phyloP scores from a whole-genome alignment of 331 rosid genomes.

The Quercus lobata region DNA sequence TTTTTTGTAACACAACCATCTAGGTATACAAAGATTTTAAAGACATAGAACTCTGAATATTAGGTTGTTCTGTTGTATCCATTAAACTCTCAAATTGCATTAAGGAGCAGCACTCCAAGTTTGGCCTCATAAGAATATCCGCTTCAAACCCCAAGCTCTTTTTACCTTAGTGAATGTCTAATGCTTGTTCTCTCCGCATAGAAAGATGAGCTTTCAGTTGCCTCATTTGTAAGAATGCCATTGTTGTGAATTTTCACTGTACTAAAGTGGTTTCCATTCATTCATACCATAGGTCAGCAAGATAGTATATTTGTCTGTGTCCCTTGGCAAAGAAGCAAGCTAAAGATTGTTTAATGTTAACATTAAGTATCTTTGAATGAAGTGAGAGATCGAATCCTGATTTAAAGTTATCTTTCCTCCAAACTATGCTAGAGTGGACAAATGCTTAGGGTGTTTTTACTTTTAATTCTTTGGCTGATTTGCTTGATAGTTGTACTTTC shows the following conservation, averaged over 20 bases:
- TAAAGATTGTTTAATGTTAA: neutral
- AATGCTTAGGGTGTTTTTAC: no score
- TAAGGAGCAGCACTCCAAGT: neutral
- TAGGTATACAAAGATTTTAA: neutral
- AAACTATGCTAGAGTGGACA: no score
- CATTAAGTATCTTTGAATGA: neutral
- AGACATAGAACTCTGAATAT: neutral
- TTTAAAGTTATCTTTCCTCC: no score
- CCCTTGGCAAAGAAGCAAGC: neutral
- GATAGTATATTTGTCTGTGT: conserved; percentile 2
- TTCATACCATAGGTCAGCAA: conserved; percentile 1
- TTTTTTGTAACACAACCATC: neutral
- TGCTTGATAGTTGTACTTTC: no score
- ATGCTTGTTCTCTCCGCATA: neutral
- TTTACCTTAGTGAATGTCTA: neutral
- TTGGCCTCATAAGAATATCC: neutral
- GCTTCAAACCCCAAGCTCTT: neutral
- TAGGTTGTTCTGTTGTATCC: neutral
- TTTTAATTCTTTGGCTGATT: no score
- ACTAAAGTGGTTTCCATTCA: neutral
- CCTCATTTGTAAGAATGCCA: neutral
- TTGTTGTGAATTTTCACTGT: neutral
- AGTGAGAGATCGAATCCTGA: no score
- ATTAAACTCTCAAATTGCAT: neutral
- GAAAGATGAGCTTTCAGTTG: neutral